Base-by-base conservation (phyloP, 495 filamentous ascomycete species). In the Aspergillus carlsbadensis region DNA sequence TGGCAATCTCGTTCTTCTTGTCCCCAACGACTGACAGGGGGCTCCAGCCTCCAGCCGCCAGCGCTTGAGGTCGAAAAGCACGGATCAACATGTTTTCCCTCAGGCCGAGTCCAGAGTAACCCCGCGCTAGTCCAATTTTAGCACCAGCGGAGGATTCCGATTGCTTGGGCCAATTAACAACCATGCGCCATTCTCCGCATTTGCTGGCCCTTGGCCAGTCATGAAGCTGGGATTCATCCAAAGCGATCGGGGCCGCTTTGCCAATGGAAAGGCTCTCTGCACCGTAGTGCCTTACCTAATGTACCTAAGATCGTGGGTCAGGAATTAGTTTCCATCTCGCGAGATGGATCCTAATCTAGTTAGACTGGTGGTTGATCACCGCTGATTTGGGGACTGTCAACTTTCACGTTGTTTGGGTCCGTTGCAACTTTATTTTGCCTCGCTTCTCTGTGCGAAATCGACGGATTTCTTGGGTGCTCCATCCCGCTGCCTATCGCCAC, bases 141-240 rank as follows among this genome's bases (percentile, higher is more conserved):
- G 58, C 40, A 49, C 26, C 37, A 35, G 37, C 54, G 54, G 54
- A 46, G 31, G 41, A 31, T 48, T 48, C 57, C 54, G 54, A 57
- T 44, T 29, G 24, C n/a, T 7, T 0, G 10, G 34, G 21, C 63
- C 63, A 65, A 65, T 62, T 10, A 54, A 1, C 2, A 5, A 0
- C 0, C n/a, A 3, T 8, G 5, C 13, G 37, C 56, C 62, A 60
- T 54, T 62, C 57, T 62, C 63, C 59, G 57, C 59, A 65, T 62
- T 60, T 21, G 59, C 58, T 39, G 24, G 14, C 31, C 24, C 44
- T 14, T 13, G 44, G 8, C 54, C 53, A 53, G 20, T 59, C 57
- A 49, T 8, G 6, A 45, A 18, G 24, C 6, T 29, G n/a, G 24
- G 17, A 17, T 41, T 34, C 21, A 44, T 51, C 31, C 31, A 20